Evolutionary conservation across 169 alveolate genomes (phyloP).

Genomic region (Plasmodium vinckei): DNA sequence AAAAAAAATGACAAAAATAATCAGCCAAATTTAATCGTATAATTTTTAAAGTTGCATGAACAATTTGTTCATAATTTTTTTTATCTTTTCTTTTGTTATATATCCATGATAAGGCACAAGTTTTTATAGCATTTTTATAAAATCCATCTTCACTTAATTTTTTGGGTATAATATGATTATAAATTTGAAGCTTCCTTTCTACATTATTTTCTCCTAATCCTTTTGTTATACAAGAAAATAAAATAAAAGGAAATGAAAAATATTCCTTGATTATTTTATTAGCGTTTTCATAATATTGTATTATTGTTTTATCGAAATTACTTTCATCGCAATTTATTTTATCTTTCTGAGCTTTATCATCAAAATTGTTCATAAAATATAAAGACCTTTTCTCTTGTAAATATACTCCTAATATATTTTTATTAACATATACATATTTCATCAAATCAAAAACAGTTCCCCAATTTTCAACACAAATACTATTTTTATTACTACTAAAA

Average conservation of each 20-base stretch:
- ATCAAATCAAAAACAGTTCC: slow-evolving; percentile 35
- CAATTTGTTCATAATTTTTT: slow-evolving; percentile 42
- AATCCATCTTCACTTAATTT: slow-evolving; percentile 43
- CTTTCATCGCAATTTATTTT: background rate
- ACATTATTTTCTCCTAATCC: slow-evolving; percentile 21
- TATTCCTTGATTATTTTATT: slow-evolving; percentile 25
- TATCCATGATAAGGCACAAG: slow-evolving; percentile 31
- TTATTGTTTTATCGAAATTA: slow-evolving; percentile 13
- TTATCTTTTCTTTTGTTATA: background rate
- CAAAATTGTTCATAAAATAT: background rate
- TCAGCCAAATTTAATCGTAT: slow-evolving; percentile 11
- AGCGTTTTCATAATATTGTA: slow-evolving; percentile 30
- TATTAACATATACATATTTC: slow-evolving; percentile 25
- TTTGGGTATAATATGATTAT: slow-evolving; percentile 41
- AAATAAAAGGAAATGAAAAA: slow-evolving; percentile 24
- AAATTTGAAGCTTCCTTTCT: slow-evolving; percentile 33
- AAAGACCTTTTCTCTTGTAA: background rate
- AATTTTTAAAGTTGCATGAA: slow-evolving; percentile 12
- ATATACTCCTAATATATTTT: slow-evolving; percentile 17
- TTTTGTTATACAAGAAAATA: slow-evolving; percentile 49
- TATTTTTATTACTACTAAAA: background rate
- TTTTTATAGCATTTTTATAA: slow-evolving; percentile 13
- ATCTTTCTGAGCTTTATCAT: background rate
- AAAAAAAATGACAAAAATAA: slow-evolving; percentile 14
- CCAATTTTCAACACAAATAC: slow-evolving; percentile 43